These are phyloP conservation scores for Acephala macrosclerotiorum DNA, from an alignment of 2,329 filamentous ascomycete species.

Conservation along the genomic window DNA sequence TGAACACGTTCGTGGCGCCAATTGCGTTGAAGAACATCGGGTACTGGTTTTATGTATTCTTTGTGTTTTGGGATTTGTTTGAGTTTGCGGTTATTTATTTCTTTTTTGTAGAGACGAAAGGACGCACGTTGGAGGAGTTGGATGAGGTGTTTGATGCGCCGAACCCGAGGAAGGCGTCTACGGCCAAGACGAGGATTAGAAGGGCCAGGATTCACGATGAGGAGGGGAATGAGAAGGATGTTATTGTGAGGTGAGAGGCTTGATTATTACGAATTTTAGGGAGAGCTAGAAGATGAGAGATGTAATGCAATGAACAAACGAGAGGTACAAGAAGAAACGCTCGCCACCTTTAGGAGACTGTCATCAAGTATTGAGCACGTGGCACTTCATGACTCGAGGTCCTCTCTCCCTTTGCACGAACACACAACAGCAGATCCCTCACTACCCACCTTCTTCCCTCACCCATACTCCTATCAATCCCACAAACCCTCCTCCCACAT, in stretches of 20 bases:
- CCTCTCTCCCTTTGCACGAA: too few species aligned
- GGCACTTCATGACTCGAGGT: too few species aligned
- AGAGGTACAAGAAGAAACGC: too few species aligned
- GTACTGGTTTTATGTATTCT: conserved; percentile 55
- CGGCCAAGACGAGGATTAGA: neutral
- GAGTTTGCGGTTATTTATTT: conserved; percentile 56
- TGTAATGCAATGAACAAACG: neutral
- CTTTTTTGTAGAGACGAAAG: conserved; percentile 57
- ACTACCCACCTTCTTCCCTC: too few species aligned
- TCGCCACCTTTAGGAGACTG: too few species aligned
- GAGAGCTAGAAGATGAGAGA: neutral
- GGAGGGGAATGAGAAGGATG: neutral
- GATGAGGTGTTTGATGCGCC: conserved; percentile 54
- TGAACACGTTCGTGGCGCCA: conserved; percentile 39
- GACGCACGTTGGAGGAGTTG: conserved; percentile 61
- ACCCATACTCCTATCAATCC: too few species aligned
- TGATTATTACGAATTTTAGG: neutral
- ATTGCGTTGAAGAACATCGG: conserved; percentile 46
- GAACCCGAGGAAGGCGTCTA: conserved; percentile 18
- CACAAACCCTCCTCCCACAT: too few species aligned
- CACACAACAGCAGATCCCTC: too few species aligned
- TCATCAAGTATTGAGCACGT: too few species aligned
- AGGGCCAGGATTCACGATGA: neutral
- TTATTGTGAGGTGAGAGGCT: neutral
- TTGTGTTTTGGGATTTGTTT: conserved; percentile 53